These are phyloP conservation scores for Cordyceps farinosa DNA, from an alignment of 2,329 filamentous ascomycete genomes.

Conservation along the genomic window DNA sequence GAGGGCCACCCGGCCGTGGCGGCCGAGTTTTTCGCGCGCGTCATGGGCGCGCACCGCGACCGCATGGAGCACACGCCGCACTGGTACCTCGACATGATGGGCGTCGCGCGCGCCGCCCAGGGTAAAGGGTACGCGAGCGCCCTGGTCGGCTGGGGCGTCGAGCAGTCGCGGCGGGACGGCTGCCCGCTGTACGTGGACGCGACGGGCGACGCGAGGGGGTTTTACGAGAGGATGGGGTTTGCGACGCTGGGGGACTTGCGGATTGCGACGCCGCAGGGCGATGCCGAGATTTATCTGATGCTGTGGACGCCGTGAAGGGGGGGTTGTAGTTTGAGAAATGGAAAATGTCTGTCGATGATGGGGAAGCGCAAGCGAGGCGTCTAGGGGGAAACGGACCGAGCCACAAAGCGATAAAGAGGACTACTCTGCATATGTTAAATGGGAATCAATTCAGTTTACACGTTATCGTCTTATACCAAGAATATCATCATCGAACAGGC, in stretches of 20 bases:
- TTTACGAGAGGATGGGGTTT: conserved; percentile 51
- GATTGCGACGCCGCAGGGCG: conserved; percentile 32
- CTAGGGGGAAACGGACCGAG: too few relatives aligned
- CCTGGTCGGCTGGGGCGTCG: conserved; percentile 46
- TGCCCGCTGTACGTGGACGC: conserved; percentile 48
- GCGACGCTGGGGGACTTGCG: conserved; percentile 33
- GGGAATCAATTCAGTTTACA: conserved; percentile 4
- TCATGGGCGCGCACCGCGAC: conserved; percentile 33
- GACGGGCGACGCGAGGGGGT: conserved; percentile 41
- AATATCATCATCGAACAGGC: neutral
- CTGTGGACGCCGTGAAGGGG: conserved; percentile 21
- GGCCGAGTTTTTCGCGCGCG: conserved; percentile 37
- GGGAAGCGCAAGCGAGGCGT: too few relatives aligned
- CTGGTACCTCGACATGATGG: conserved; percentile 48
- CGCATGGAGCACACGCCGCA: conserved; percentile 42
- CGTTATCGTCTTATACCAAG: neutral
- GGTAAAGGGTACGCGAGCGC: conserved; percentile 43
- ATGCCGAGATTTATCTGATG: conserved; percentile 36
- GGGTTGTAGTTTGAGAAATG: too few relatives aligned
- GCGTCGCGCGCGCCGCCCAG: conserved; percentile 40
- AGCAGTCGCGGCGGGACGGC: conserved; percentile 41
- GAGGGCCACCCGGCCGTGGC: conserved; percentile 36
- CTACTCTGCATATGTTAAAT: neutral
- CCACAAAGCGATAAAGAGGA: too few relatives aligned
- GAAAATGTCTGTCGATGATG: too few relatives aligned